Percentiles rank a stretch among this genome's conserved stretches.
Evolutionary conservation across 192 early-diverging fungal species (phyloP).

Genomic region (Coemansia sp.): DNA sequence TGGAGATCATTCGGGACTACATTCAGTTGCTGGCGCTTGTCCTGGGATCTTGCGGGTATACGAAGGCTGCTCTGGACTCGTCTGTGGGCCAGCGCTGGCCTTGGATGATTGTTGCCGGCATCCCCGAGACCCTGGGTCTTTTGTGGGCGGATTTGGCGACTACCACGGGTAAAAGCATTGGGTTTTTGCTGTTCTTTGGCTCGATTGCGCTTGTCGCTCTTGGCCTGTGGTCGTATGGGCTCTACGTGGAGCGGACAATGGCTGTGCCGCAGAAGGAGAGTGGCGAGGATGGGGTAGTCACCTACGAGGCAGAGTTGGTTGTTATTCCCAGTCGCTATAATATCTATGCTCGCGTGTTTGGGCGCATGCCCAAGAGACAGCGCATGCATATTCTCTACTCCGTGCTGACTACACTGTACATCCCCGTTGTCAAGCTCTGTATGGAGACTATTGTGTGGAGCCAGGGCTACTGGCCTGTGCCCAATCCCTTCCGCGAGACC

Average conservation of each 20-base stretch:
- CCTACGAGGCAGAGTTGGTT: slow-evolving; percentile 40
- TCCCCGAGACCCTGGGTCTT: slow-evolving; percentile 41
- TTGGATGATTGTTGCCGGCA: slow-evolving; percentile 36
- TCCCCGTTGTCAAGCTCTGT: slow-evolving; percentile 52
- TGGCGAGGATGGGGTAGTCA: slow-evolving; percentile 14
- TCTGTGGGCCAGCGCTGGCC: slow-evolving; percentile 34
- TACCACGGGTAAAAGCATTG: slow-evolving; percentile 41
- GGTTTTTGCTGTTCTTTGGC: slow-evolving; percentile 46
- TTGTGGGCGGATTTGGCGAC: slow-evolving; percentile 53
- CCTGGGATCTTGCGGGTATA: slow-evolving; percentile 32
- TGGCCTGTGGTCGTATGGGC: slow-evolving; percentile 37
- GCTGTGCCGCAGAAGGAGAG: neutral
- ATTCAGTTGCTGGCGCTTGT: slow-evolving; percentile 43
- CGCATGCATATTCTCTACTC: slow-evolving; percentile 41
- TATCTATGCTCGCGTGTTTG: slow-evolving; percentile 34
- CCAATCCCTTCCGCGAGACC: slow-evolving; percentile 45
- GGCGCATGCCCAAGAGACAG: slow-evolving; percentile 30
- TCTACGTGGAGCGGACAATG: slow-evolving; percentile 31
- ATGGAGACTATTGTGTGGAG: slow-evolving; percentile 54
- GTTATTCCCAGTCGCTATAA: slow-evolving; percentile 29
- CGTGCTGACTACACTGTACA: slow-evolving; percentile 53
- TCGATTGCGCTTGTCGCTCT: slow-evolving; percentile 15
- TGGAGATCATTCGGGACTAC: slow-evolving; percentile 47
- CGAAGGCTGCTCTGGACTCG: slow-evolving; percentile 30
- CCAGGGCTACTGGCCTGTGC: slow-evolving; percentile 52